phyloP scores from a whole-genome alignment of 2,329 filamentous ascomycete genomes.

The Fusarium redolens region DNA sequence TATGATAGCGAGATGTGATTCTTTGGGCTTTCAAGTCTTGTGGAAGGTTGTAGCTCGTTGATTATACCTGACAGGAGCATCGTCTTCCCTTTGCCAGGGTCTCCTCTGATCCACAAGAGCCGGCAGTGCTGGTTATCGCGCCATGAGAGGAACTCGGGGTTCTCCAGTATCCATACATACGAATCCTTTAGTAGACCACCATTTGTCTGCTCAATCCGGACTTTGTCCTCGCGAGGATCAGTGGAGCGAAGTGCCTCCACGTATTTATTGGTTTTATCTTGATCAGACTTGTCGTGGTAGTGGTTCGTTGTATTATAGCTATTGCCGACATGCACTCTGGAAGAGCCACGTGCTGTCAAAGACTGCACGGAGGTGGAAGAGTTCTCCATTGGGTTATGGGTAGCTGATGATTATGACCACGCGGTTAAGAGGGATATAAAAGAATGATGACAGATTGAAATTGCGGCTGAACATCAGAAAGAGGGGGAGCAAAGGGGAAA shows the following conservation, averaged over 20 bases:
- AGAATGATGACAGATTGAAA: not conserved
- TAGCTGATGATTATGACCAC: no score
- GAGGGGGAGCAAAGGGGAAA: not conserved
- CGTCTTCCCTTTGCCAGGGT: slow-evolving; percentile 52
- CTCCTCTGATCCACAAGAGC: slow-evolving; percentile 50
- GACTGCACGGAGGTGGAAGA: accelerated
- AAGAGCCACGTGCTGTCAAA: not conserved
- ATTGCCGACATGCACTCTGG: not conserved
- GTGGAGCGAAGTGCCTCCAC: not conserved
- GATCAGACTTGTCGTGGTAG: not conserved
- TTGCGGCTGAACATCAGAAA: not conserved
- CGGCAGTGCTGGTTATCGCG: accelerated
- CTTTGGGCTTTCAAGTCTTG: accelerated
- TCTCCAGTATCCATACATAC: accelerated
- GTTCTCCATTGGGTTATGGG: not conserved
- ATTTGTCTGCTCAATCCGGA: not conserved
- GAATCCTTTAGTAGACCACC: not conserved
- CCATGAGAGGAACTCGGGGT: not conserved
- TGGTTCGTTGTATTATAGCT: not conserved
- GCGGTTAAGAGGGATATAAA: not conserved
- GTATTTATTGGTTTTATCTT: accelerated
- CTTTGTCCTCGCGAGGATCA: accelerated
- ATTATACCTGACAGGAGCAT: slow-evolving; percentile 49
- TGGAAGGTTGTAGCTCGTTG: slow-evolving; percentile 13
- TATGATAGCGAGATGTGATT: accelerated